These are phyloP conservation scores for Yarrowia galli DNA, from an alignment of 1,139 yeast genomes.

Conservation along the genomic window DNA sequence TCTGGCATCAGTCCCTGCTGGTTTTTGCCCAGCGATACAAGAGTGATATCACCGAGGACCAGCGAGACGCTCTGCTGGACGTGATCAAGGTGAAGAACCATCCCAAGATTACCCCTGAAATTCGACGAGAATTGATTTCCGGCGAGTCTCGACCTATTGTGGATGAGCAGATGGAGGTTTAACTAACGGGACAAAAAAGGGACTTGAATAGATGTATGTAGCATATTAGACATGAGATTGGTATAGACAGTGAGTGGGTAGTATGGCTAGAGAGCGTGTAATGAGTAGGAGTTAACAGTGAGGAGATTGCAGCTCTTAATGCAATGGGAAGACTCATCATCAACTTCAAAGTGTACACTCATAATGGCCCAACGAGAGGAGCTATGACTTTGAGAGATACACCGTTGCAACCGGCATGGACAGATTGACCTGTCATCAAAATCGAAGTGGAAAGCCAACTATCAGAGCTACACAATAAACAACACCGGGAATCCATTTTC, in stretches of 20 bases:
- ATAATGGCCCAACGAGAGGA: too few species aligned
- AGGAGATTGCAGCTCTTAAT: too few species aligned
- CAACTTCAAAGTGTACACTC: too few species aligned
- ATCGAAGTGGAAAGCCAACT: too few species aligned
- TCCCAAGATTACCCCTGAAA: slow-evolving; percentile 88
- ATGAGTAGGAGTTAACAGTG: too few species aligned
- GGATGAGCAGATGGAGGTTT: slow-evolving; percentile 32
- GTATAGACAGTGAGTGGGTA: background rate
- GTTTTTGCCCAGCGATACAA: slow-evolving; percentile 95
- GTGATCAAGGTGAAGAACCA: slow-evolving; percentile 91
- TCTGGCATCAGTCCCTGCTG: slow-evolving; percentile 95
- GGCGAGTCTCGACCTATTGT: slow-evolving; percentile 55
- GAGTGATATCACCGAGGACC: slow-evolving; percentile 97
- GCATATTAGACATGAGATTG: slow-evolving; percentile 5
- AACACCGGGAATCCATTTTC: too few species aligned
- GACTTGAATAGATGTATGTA: slow-evolving; percentile 5
- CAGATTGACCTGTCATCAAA: too few species aligned
- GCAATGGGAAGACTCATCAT: too few species aligned
- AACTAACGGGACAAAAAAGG: slow-evolving; percentile 14
- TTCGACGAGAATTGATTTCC: slow-evolving; percentile 88
- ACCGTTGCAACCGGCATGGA: background rate
- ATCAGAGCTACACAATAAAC: too few species aligned
- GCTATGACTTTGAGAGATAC: too few species aligned
- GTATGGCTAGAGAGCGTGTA: too few species aligned
- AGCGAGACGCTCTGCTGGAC: slow-evolving; percentile 89